phyloP scores from a whole-genome alignment of 2,329 filamentous ascomycete species.

The Fusarium nygamai region DNA sequence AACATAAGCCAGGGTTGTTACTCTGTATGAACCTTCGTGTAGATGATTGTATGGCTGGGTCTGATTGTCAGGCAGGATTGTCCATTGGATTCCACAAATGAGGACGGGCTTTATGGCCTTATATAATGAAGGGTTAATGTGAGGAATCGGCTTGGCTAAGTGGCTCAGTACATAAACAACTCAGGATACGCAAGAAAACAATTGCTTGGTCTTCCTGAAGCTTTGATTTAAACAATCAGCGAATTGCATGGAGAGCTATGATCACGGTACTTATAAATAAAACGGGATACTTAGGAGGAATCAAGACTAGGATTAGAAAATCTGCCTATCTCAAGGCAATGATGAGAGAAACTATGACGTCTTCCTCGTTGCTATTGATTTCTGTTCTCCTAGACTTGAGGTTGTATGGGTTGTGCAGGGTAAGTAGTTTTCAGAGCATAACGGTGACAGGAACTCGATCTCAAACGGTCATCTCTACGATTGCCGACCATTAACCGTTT shows the following conservation, averaged over 20 bases:
- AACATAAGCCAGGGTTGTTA: background rate
- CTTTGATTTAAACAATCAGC: background rate
- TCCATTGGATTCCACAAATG: background rate
- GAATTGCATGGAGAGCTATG: background rate
- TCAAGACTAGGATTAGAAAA: background rate
- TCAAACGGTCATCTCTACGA: background rate
- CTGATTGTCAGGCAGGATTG: background rate
- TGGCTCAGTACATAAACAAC: background rate
- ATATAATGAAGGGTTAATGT: too few species aligned
- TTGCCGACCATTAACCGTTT: slow-evolving; percentile 38
- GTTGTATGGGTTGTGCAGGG: slow-evolving; percentile 1
- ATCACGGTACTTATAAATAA: too few species aligned
- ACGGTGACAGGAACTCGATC: background rate
- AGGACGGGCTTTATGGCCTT: background rate
- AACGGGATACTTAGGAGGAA: background rate
- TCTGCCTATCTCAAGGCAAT: background rate
- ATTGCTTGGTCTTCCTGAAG: too few species aligned
- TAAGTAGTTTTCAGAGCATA: background rate
- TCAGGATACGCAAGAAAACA: background rate
- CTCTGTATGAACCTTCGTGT: too few species aligned
- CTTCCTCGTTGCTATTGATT: background rate
- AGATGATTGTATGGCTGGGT: background rate
- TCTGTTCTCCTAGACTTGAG: background rate
- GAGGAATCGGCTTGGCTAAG: background rate
- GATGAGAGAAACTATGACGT: background rate